Base-by-base conservation (phyloP, 2,329 filamentous ascomycete species). In the Penicillium sp. region DNA sequence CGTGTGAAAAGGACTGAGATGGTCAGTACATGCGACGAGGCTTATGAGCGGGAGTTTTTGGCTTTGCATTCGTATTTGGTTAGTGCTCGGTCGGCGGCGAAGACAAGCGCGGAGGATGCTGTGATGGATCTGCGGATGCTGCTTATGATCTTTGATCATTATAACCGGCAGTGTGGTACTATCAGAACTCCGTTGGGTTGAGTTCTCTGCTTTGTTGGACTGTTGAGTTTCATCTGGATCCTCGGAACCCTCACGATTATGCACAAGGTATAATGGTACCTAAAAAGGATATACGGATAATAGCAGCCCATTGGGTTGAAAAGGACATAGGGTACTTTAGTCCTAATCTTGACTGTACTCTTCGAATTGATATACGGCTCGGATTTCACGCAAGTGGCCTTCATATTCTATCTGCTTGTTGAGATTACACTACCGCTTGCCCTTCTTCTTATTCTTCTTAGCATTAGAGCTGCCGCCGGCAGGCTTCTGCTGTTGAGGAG, bases 391-490 rank as follows among this genome's bases (percentile, higher is more conserved):
- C 28, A 45, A 41, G 38, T 53, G 35, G 43, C 52, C 56, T 55
- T 48, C 50, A 50, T 18, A 18, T 35, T 40, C 19, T 30, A 45
- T 39, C 29, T 14, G 30, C 28, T 19, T 41, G 52, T 30, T 25
- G 11, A 14, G 34, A 27, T 27, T 39, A 27, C 35, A 49, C 56
- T 64, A 76, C 59, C 71, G 69, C 69, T 78, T 79, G 34, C 75
- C 75, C 63, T 75, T 76, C 65, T 76, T 76, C 72, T 78, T 61
- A 43, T 58, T 73, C 65, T 77, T 76, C 70, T 77, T 72, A 55
- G 67, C 54, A 58, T 66, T 66, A 54, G 68, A n/a, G 28, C 49
- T 49, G 25, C 63, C 70, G 47, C 70, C 61, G 52, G 67, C 59
- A 19, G 60, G 42, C 54, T 68, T 66, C 53, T 63, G 60, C 51